Conservation (phyloP, 192 early-diverging fungal species). For the Coemansia sp. region DNA sequence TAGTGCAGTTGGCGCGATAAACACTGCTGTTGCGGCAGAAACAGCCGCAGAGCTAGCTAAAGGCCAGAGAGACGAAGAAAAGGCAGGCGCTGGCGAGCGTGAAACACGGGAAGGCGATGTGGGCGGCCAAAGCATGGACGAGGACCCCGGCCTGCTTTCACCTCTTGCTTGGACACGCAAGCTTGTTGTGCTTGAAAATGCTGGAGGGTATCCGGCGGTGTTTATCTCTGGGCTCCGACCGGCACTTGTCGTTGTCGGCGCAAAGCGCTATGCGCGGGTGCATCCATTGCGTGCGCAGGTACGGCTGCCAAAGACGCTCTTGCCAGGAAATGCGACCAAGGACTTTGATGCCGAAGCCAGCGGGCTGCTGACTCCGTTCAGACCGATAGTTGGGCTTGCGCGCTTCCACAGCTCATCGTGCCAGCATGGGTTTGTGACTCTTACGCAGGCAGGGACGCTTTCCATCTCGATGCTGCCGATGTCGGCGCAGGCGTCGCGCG, state of each 20-base stretch:
- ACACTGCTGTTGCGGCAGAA: not conserved
- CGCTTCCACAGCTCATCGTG: constrained; percentile 46
- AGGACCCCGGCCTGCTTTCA: not conserved
- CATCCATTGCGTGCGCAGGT: constrained; percentile 35
- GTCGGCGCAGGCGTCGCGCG: constrained; percentile 19
- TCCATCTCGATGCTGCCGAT: constrained; percentile 30
- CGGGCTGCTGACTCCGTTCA: constrained; percentile 22
- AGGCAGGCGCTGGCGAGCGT: not conserved
- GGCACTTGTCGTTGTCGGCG: constrained; percentile 29
- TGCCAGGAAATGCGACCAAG: constrained; percentile 1
- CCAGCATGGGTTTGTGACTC: constrained; percentile 38
- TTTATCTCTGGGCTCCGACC: constrained; percentile 37
- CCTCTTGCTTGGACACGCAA: constrained; percentile 25
- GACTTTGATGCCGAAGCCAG: constrained; percentile 25
- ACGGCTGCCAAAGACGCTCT: constrained; percentile 24
- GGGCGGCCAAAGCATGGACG: too few relatives aligned
- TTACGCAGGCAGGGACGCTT: constrained; percentile 45
- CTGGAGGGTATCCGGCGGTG: constrained; percentile 43
- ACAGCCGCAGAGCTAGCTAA: not conserved
- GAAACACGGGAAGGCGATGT: not conserved
- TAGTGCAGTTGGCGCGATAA: not conserved
- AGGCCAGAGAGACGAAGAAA: not conserved
- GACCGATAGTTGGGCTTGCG: constrained; percentile 30
- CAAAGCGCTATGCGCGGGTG: constrained; percentile 46
- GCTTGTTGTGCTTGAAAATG: constrained; percentile 34